Base-by-base conservation (phyloP, 2,329 filamentous ascomycete genomes). In the Diaporthe amygdali region DNA sequence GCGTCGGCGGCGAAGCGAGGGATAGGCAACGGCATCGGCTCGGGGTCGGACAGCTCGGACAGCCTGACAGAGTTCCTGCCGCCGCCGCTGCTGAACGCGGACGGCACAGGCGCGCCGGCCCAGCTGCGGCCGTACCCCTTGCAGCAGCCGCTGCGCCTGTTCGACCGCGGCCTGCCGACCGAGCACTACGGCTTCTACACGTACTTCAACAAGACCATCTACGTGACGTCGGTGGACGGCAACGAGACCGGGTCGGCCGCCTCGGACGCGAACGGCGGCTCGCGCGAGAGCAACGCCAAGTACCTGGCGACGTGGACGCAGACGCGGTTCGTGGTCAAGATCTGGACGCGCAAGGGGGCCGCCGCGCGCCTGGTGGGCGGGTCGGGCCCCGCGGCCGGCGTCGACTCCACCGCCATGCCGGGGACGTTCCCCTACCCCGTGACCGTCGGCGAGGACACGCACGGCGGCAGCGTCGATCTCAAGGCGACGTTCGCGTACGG, bases 101-200 rank as follows among this genome's bases (percentile, higher is more conserved):
- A 97, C 77, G 94, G 94, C 54, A 92, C 91, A 1, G 92, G 94
- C 0, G 90, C 90, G 1, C 84, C 92, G 0, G 93, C 94, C 3
- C 88, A 88, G 12, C 84, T 98, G 73, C 89, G 96, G 55, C 93
- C 95, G 0, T 85, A 88, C 9, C 89, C 93, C 0, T 82, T 86
- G 0, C 89, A 92, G 72, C 96, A 98, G 77, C 96, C 94, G 0
- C 85, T 98, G 15, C 90, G 93, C 2, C 88, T 98, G 1, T 98
- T 92, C 80, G 94, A 98, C 79, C 93, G 95, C 25, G 95, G 93
- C 22, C 85, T 93, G 34, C 84, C 88, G 2, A 92, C 92, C 0
- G 96, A 98, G 80, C 94, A 97, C 82, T 98, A 97, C 81, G 94
- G 94, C 2, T 98, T 98, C 83, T 98, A 97, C 83, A 93, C 89